phyloP scores from a whole-genome alignment of 306 rosid species.

The Cyamopsis tetragonoloba region DNA sequence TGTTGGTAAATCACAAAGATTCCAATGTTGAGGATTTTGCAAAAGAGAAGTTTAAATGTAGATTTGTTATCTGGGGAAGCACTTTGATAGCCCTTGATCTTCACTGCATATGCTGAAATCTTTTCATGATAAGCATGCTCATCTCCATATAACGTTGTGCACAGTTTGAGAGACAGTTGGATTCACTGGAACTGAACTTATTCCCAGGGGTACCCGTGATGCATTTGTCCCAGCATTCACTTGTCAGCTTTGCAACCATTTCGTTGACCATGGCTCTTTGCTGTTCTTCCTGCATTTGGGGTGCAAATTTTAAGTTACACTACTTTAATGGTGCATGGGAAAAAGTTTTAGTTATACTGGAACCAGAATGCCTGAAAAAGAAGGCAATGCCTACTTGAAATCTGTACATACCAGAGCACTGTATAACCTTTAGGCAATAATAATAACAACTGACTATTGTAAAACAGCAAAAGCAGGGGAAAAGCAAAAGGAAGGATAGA shows the following conservation, averaged over 20 bases:
- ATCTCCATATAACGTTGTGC: constrained; percentile 81
- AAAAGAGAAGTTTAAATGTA: neutral
- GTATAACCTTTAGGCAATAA: neutral
- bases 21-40: constrained; percentile 9
- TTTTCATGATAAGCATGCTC: constrained; percentile 66
- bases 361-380: neutral
- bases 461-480: neutral
- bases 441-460: neutral
- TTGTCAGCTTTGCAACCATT: constrained; percentile 84
- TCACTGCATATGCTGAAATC: constrained; percentile 70
- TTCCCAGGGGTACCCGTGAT: constrained; percentile 74
- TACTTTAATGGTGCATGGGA: neutral
- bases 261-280: constrained; percentile 71
- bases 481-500: neutral
- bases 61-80: neutral
- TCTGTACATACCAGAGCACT: neutral
- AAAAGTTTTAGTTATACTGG: neutral
- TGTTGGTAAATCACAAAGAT: constrained; percentile 21
- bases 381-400: neutral
- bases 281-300: constrained; percentile 66
- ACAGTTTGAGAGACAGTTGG: constrained; percentile 67
- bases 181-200: constrained; percentile 85
- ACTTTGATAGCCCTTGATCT: constrained; percentile 3
- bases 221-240: constrained; percentile 91
- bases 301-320: neutral